These are phyloP conservation scores for Domatiomyces globalis DNA, from an alignment of 2,329 filamentous ascomycete species.

Conservation along the genomic window DNA sequence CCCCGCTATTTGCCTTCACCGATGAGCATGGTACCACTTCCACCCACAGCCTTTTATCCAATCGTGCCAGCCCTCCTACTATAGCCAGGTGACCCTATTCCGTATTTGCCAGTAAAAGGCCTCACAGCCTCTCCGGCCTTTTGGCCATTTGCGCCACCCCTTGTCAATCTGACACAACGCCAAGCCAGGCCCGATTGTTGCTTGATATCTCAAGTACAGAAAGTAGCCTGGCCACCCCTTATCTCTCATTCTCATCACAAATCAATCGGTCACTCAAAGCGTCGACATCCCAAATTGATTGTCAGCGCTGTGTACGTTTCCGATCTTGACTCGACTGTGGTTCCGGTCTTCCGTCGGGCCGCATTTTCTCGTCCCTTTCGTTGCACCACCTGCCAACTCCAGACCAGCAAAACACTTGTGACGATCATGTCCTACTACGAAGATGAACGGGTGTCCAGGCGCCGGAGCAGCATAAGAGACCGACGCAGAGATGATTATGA, in stretches of 20 bases:
- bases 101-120: not conserved
- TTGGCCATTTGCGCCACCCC: too few species aligned
- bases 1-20: not conserved
- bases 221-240: not conserved
- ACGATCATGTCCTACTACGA: constrained; percentile 33
- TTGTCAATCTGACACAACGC: not conserved
- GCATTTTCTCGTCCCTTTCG: constrained; percentile 3
- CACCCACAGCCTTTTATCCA: not conserved
- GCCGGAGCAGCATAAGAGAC: constrained; percentile 23
- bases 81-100: not conserved
- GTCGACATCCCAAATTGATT: not conserved
- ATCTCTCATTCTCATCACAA: not conserved
- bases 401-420: constrained; percentile 2
- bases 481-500: constrained; percentile 14
- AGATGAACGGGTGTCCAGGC: constrained; percentile 39
- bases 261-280: not conserved
- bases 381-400: constrained; percentile 3
- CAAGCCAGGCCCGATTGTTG: too few species aligned
- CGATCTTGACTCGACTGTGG: constrained; percentile 4
- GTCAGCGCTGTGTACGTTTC: not conserved
- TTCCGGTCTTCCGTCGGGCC: constrained; percentile 12
- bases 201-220: too few species aligned
- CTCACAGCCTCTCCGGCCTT: not conserved
- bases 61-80: too few species aligned
- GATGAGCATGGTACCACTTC: not conserved